Evolutionary conservation across 2,329 filamentous ascomycete species (phyloP).

Genomic region (Exophiala mesophila): DNA sequence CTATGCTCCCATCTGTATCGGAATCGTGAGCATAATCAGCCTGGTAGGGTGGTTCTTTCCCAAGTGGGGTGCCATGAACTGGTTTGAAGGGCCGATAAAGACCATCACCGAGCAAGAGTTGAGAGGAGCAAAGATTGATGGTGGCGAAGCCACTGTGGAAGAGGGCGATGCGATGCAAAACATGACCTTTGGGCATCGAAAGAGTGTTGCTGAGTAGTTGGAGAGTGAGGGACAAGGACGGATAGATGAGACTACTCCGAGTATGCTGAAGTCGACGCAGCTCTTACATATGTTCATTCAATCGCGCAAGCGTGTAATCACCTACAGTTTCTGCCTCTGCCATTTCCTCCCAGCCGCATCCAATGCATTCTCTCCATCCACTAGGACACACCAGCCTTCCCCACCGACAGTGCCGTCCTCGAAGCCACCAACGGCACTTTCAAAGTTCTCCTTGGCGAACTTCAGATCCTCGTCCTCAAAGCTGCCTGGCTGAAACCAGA

Average conservation of each 20-base stretch:
- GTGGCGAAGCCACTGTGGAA: conserved; percentile 19
- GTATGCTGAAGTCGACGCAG: no score
- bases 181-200: conserved; percentile 17
- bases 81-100: conserved; percentile 37
- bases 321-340: conserved; percentile 38
- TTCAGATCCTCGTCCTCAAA: conserved; percentile 71
- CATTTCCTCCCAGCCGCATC: conserved; percentile 54
- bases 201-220: conserved; percentile 9
- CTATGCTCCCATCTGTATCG: conserved; percentile 39
- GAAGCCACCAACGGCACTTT: conserved; percentile 63
- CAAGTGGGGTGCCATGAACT: conserved; percentile 33
- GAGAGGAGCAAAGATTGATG: conserved; percentile 16
- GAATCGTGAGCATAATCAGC: conserved; percentile 34
- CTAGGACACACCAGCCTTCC: conserved; percentile 83
- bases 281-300: no score
- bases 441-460: conserved; percentile 65
- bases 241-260: neutral
- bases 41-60: conserved; percentile 36
- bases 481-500: conserved; percentile 88
- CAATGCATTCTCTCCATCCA: conserved; percentile 65
- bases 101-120: conserved; percentile 32
- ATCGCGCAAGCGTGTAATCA: neutral
- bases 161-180: conserved; percentile 18
- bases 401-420: conserved; percentile 50
- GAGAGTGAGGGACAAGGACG: neutral